Percentiles rank a stretch among this genome's conserved stretches.
phyloP scores from a whole-genome alignment of 305 asterid genomes.

The Withania somnifera region DNA sequence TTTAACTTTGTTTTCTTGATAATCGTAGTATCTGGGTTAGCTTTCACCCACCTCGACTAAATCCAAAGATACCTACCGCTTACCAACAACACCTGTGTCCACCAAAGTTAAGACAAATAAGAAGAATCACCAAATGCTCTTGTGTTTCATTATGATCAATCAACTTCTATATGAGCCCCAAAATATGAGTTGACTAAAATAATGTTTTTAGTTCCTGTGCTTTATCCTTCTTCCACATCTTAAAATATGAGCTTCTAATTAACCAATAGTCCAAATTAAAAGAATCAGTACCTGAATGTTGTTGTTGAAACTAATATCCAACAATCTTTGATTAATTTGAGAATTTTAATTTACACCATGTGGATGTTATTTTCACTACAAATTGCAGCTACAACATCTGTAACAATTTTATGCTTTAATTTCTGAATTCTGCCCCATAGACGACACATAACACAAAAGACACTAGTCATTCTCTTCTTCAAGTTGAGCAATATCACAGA shows the following conservation, averaged over 20 bases:
- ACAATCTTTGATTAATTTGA: neutral
- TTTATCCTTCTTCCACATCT: neutral
- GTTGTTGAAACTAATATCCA: neutral
- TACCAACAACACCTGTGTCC: too few species aligned
- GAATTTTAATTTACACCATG: conserved; percentile 3
- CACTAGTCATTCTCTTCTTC: neutral
- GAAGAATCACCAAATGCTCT: too few species aligned
- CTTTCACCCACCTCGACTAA: too few species aligned
- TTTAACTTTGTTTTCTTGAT: too few species aligned
- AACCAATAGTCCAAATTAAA: neutral
- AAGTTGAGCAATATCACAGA: neutral
- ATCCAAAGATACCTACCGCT: too few species aligned
- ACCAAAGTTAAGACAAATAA: too few species aligned
- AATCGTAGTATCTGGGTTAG: too few species aligned
- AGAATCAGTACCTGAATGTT: neutral
- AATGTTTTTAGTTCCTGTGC: too few species aligned
- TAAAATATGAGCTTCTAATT: neutral
- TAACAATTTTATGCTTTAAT: neutral
- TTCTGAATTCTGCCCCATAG: neutral
- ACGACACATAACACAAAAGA: neutral
- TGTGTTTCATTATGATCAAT: too few species aligned
- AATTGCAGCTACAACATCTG: neutral
- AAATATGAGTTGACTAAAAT: neutral
- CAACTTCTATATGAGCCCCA: neutral
- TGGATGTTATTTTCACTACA: neutral